Percentiles rank a stretch among this genome's conserved stretches.
Conservation (phyloP, 768 basidiomycete genomes). For the Boletus bicolor region DNA sequence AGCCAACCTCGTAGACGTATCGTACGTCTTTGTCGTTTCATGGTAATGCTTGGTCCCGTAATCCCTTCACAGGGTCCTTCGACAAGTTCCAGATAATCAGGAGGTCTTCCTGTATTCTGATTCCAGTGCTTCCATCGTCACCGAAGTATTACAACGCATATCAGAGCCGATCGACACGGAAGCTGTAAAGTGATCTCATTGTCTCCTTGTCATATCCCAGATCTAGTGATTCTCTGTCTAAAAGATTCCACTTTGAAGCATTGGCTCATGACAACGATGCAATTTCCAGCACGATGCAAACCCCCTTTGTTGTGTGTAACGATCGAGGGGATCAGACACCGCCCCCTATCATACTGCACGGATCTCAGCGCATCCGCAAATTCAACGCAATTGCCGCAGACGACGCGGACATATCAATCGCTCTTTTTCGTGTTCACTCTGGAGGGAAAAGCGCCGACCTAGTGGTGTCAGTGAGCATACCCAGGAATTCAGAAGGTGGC, state of each 20-base stretch:
- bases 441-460: conserved; percentile 65
- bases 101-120: conserved; percentile 82
- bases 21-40: conserved; percentile 52
- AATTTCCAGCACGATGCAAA: conserved; percentile 42
- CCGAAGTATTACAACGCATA: conserved; percentile 82
- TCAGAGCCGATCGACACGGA: conserved; percentile 49
- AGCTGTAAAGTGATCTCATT: conserved; percentile 60
- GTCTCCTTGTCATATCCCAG: conserved; percentile 2
- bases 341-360: conserved; percentile 57
- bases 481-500: conserved; percentile 38
- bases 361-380: conserved; percentile 72
- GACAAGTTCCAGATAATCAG: conserved; percentile 92
- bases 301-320: conserved; percentile 39
- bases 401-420: conserved; percentile 72
- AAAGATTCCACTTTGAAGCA: conserved; percentile 87
- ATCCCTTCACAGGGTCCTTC: conserved; percentile 45
- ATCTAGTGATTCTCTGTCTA: conserved; percentile 1
- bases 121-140: conserved; percentile 69
- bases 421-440: conserved; percentile 70
- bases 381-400: conserved; percentile 65
- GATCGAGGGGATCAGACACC: conserved; percentile 50
- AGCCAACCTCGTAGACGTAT: conserved; percentile 67
- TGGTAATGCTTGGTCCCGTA: background rate
- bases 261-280: conserved; percentile 91
- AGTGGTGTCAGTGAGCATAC: conserved; percentile 82